Conservation (phyloP, 2,329 filamentous ascomycete genomes). For the Paraconiothyrium brasiliense region DNA sequence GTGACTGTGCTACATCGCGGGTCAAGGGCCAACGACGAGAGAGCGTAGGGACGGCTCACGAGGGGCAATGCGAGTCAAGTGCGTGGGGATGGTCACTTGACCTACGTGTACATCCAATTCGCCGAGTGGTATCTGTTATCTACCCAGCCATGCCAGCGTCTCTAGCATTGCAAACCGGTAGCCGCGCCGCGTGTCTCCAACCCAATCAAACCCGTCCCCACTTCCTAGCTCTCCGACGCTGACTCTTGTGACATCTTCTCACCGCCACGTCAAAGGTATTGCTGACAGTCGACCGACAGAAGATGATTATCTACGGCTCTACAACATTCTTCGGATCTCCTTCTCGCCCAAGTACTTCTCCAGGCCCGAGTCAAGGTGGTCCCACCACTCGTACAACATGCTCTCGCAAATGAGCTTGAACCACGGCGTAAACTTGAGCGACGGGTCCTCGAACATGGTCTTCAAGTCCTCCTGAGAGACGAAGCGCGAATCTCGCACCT, state of each 20-base stretch:
- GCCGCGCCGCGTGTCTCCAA: constrained; percentile 26
- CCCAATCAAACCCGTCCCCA: constrained; percentile 17
- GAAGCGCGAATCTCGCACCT: constrained; percentile 85
- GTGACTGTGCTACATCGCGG: constrained; percentile 17
- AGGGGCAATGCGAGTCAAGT: constrained; percentile 30
- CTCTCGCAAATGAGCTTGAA: constrained; percentile 99
- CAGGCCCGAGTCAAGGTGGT: constrained; percentile 79
- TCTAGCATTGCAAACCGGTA: constrained; percentile 28
- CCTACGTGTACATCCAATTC: constrained; percentile 30
- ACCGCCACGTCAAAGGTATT: background rate
- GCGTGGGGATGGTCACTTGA: constrained; percentile 37
- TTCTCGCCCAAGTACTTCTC: constrained; percentile 88
- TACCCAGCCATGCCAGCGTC: constrained; percentile 34
- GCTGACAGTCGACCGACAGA: constrained; percentile 3
- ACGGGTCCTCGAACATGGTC: constrained; percentile 82
- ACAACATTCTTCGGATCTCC: constrained; percentile 83
- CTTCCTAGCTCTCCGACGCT: background rate
- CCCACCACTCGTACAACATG: constrained; percentile 99
- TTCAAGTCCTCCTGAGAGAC: constrained; percentile 85
- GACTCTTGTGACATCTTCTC: background rate
- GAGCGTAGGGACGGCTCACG: constrained; percentile 28
- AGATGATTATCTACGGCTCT: background rate
- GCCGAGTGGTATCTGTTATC: constrained; percentile 44
- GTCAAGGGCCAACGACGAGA: constrained; percentile 33
- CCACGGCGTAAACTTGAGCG: constrained; percentile 93